phyloP scores from a whole-genome alignment of 768 basidiomycete species.

The Kwoniella pini region DNA sequence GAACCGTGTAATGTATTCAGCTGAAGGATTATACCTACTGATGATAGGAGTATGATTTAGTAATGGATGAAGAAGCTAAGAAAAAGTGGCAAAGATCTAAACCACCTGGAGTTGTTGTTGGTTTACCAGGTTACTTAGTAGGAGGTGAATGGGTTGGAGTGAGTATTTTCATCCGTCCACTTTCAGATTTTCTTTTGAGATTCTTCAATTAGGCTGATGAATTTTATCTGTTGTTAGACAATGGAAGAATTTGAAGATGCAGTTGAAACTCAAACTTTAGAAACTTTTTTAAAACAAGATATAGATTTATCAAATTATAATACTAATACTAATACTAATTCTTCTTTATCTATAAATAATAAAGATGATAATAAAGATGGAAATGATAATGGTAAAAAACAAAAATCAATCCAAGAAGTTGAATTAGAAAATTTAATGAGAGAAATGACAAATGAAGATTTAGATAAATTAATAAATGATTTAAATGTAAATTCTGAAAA shows the following conservation, averaged over 20 bases:
- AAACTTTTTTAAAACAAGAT: conserved; percentile 43
- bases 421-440: conserved; percentile 46
- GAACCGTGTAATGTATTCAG: not conserved
- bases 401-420: conserved; percentile 27
- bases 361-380: not conserved
- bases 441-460: conserved; percentile 42
- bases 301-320: conserved; percentile 26
- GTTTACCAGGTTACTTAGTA: conserved; percentile 49
- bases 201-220: no score
- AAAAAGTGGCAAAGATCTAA: conserved; percentile 48
- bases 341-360: no score
- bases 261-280: conserved; percentile 39
- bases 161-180: conserved; percentile 21
- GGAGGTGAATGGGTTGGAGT: conserved; percentile 51
- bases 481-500: conserved; percentile 24
- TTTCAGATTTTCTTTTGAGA: no score
- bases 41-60: conserved; percentile 40
- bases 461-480: conserved; percentile 34
- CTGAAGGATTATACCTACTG: not conserved
- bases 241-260: conserved; percentile 53
- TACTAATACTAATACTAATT: no score
- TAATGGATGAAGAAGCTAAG: conserved; percentile 46
- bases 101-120: conserved; percentile 39
- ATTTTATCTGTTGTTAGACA: conserved; percentile 19
- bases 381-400: not conserved